These are phyloP conservation scores for Coelastrella sp. DNA, from an alignment of 139 green algal genomes.

Conservation along the genomic window DNA sequence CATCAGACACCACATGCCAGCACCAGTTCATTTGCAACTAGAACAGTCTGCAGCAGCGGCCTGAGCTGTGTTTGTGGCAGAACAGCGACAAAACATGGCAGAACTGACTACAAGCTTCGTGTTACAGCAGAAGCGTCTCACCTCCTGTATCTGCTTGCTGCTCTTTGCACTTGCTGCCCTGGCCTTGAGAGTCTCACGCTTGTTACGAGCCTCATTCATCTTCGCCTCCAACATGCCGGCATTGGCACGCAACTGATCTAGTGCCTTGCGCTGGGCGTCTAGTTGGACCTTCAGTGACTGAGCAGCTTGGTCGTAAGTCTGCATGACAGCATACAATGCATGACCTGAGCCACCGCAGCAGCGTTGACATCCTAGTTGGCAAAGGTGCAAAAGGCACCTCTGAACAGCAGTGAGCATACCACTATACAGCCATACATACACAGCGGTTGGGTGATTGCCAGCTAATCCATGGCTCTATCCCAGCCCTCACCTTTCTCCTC, in stretches of 20 bases:
- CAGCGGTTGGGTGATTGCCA: too few relatives aligned
- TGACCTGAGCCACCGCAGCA: constrained; percentile 91
- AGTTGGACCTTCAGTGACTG: constrained; percentile 84
- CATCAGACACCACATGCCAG: too few relatives aligned
- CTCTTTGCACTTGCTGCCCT: constrained; percentile 91
- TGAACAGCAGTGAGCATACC: too few relatives aligned
- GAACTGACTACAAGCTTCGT: too few relatives aligned
- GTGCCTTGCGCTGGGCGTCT: constrained; percentile 80
- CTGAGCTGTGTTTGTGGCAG: too few relatives aligned
- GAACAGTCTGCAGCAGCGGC: too few relatives aligned
- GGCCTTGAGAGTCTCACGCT: constrained; percentile 98
- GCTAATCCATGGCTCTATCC: too few relatives aligned
- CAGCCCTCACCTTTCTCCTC: constrained; percentile 71
- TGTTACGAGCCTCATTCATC: constrained; percentile 81
- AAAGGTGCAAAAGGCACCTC: too few relatives aligned
- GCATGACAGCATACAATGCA: constrained; percentile 88
- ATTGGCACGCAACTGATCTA: constrained; percentile 92
- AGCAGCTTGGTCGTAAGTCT: constrained; percentile 80
- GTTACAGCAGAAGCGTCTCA: neutral
- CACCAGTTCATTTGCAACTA: too few relatives aligned
- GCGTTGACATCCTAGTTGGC: too few relatives aligned
- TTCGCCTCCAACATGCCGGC: constrained; percentile 82
- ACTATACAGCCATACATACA: too few relatives aligned
- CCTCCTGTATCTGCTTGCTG: constrained; percentile 58
- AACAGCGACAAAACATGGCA: too few relatives aligned